Base-by-base conservation (phyloP, 2,329 filamentous ascomycete genomes). In the Sporothrix inflata region DNA sequence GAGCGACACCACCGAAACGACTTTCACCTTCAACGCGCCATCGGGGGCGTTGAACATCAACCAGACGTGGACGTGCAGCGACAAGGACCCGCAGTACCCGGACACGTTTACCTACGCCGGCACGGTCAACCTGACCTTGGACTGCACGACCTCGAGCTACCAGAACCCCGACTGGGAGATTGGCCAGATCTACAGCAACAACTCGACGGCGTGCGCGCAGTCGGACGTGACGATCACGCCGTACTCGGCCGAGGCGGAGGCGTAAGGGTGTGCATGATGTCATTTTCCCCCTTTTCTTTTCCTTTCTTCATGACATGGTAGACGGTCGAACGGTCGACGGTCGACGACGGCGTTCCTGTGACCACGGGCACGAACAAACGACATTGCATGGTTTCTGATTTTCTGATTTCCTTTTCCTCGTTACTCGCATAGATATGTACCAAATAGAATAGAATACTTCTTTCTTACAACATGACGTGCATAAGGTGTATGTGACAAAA, bases 51-150 rank as follows among this genome's bases (percentile, higher is more conserved):
- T 88, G 66, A 75, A 77, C 45, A 73, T 87, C 74, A 84, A 85
- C 78, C 85, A 87, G 80, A 83, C 80, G 3, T 88, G 86, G 85
- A 75, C 74, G 9, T 88, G 86, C 78, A 74, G 75, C 60, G 82
- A 83, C 40, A 42, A 73, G 16, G 83, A 85, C 72, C 78, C 80
- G 0, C 53, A 78, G 72, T 82, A 78, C 63, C 81, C 82, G 80
- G 82, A 74, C 77, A 80, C 16, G 0, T 81, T 83, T 74, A 74
- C 72, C 19, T 82, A 76, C 16, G 76, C 76, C 34, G 82, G 81
- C 51, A 72, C 76, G 3, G 76, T 75, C 65, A 79, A 81, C 71
- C 70, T 84, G 69, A 77, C 77, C 2, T 77, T 82, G 4, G 73
- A 76, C 9, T 84, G 83, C 79, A 79, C 76, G 3, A 78, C 81